Evolutionary conservation across 352 stramenopile species (phyloP), one percentile per base, ranked within the genome.

Genomic region (Globisporangium abappressorium): DNA sequence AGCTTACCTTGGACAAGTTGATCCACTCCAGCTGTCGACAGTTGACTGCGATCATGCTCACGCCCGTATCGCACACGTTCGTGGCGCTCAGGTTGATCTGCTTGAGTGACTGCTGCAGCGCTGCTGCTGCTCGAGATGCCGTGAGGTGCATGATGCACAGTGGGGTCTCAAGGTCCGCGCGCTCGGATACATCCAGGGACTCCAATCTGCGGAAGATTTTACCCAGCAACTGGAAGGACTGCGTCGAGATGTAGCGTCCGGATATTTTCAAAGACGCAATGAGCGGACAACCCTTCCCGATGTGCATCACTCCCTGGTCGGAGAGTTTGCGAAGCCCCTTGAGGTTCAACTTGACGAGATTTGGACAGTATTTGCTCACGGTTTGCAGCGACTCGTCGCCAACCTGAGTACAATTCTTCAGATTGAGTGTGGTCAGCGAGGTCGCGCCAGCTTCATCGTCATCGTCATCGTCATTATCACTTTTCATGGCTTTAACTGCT

Each of bases 61-160:
- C 75, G n/a, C 80, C 81, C 5, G 69, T 69, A 62, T 93, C 85
- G 36, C 84, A 90, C 26, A 90, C 69, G 55, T 87, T 85, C 0
- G 82, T 89, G 3, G 75, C 65, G 0, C 64, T 76, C 30, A 91
- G 69, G 62, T 90, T 83, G 46, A 91, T 67, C 12, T 70, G 36
- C n/a, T 53, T 66, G 34, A 77, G 59, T 12, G 57, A 57, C 57
- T 70, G 57, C 34, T 67, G 38, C 36, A 66, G 60, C 0, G 62
- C 68, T 33, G 66, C 14, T 22, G 38, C 30, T 46, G 38, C 30
- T 33, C 64, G 73, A 33, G 65, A 63, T 12, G 64, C 15, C 9
- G 71, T 74, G 28, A 74, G 63, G 55, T 66, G 51, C 70, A 73
- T 70, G 15, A 87, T 76, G 56, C 79, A 85, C 9, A 72, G 57